Base-by-base conservation (phyloP, 208 protist genomes). In the Phytomonas sp. region DNA sequence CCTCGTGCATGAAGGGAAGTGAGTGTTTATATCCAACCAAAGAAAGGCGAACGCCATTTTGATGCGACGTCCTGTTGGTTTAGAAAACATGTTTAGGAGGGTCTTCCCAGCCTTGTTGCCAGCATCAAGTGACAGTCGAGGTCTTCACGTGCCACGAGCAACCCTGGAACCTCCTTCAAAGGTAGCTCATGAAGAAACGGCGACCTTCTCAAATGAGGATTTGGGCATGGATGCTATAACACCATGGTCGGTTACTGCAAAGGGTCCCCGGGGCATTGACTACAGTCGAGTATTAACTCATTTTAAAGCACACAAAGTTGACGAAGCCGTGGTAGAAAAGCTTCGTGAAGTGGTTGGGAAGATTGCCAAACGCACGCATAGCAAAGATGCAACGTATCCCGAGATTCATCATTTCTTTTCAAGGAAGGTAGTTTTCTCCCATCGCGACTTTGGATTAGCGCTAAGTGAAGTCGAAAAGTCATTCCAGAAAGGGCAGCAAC, bases 341-440 rank as follows among this genome's bases (percentile, higher is more conserved):
- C 46, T 68, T 34, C 33, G 63, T 32, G 29, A 68, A 34, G 46
- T 32, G 23, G 13, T 29, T 23, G 1, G 64, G 11, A 68, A 46
- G 33, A 68, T 20, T 23, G 15, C 20, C 3, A 72, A 51, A 56
- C 62, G 67, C 51, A 66, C n/a, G 51, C 61, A 56, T 65, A 60
- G 66, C 51, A 59, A 8, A n/a, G 30, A n/a, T 62, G 60, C 7
- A 29, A n/a, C 15, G 36, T 36, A 32, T 67, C 62, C 1, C 11
- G 56, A 28, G 71, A 64, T 94, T 60, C 97, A 99, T 75, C 91
- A 91, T 65, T 98, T 97, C 53, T 87, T 99, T 56, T 79, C 74
- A 4, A 92, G 98, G 63, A 91, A 91, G 29, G 84, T 99, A 60
- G 99, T 97, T 63, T 99, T 99, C 78, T 98, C 97, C 0, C 98